Conservation (phyloP, 2,329 filamentous ascomycete genomes). For the Cercospora nicotianae region DNA sequence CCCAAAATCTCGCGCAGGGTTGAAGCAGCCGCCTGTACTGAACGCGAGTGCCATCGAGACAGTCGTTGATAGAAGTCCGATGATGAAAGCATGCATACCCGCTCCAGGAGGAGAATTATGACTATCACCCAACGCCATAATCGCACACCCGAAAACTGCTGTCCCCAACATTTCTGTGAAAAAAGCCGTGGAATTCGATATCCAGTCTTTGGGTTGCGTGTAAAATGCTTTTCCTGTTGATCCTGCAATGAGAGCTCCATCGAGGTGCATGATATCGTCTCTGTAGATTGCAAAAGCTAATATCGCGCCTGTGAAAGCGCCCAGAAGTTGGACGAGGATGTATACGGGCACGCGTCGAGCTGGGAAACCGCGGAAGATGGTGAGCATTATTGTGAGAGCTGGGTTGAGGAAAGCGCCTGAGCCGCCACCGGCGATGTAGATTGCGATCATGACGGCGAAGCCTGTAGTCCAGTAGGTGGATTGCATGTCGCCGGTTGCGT, state of each 20-base stretch:
- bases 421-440: constrained; percentile 46
- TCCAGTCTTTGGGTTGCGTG: constrained; percentile 33
- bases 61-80: constrained; percentile 46
- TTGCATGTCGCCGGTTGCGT: constrained; percentile 27
- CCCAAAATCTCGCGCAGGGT: constrained; percentile 54
- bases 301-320: constrained; percentile 52
- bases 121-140: constrained; percentile 42
- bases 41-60: constrained; percentile 47
- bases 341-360: constrained; percentile 53
- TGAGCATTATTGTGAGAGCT: constrained; percentile 46
- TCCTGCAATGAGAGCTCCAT: constrained; percentile 42
- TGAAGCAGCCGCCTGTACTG: constrained; percentile 52
- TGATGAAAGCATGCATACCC: constrained; percentile 54
- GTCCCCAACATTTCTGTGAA: constrained; percentile 44
- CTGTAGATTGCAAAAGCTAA: constrained; percentile 49
- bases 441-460: constrained; percentile 54
- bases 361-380: constrained; percentile 54
- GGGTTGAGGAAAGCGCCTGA: constrained; percentile 53
- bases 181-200: constrained; percentile 44
- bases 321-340: constrained; percentile 54
- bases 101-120: constrained; percentile 43
- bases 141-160: constrained; percentile 43
- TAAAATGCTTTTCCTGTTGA: constrained; percentile 33
- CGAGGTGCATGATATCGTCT: constrained; percentile 38
- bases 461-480: constrained; percentile 50